Conservation (phyloP, 768 basidiomycete genomes). For the Macrolepiota dolichaula region DNA sequence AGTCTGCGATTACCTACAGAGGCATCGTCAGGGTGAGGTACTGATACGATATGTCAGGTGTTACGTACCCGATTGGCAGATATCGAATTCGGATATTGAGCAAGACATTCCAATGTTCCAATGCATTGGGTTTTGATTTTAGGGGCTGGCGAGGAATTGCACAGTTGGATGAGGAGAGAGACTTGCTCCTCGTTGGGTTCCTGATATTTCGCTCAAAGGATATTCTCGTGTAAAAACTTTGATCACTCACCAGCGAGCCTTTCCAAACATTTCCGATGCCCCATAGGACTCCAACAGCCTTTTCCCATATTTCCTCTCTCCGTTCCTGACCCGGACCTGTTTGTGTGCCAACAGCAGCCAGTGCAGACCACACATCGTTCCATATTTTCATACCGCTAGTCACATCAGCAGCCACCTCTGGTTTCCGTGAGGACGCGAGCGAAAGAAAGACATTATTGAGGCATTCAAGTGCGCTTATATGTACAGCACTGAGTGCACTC, state of each 20-base stretch:
- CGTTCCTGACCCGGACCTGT: slow-evolving; percentile 61
- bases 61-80: slow-evolving; percentile 59
- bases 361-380: slow-evolving; percentile 61
- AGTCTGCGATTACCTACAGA: slow-evolving; percentile 57
- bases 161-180: slow-evolving; percentile 63
- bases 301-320: slow-evolving; percentile 73
- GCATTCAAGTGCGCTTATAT: slow-evolving; percentile 83
- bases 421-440: slow-evolving; percentile 46
- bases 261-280: slow-evolving; percentile 79
- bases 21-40: background rate
- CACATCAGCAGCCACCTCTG: slow-evolving; percentile 39
- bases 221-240: background rate
- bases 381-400: slow-evolving; percentile 56
- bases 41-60: background rate
- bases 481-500: slow-evolving; percentile 78
- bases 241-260: slow-evolving; percentile 51
- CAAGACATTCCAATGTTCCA: slow-evolving; percentile 83
- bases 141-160: slow-evolving; percentile 50
- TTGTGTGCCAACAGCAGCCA: slow-evolving; percentile 58
- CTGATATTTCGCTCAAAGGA: slow-evolving; percentile 25
- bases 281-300: slow-evolving; percentile 83
- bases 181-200: slow-evolving; percentile 59
- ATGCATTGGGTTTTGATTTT: slow-evolving; percentile 71
- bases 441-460: slow-evolving; percentile 88
- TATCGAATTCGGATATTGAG: slow-evolving; percentile 60